phyloP scores from a whole-genome alignment of 2,329 filamentous ascomycete species.

The Cladosporium sp. region DNA sequence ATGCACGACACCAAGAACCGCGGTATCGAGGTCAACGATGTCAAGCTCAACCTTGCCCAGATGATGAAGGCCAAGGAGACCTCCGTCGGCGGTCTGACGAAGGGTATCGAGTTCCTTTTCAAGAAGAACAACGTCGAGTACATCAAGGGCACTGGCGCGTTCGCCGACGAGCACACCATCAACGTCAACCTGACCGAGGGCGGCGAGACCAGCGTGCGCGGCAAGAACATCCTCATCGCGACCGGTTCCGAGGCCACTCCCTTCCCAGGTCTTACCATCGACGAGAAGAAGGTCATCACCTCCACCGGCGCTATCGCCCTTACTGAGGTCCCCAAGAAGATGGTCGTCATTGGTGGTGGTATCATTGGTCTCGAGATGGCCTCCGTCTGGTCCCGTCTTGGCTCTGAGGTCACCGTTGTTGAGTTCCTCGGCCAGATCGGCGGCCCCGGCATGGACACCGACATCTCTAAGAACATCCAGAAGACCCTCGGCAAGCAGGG shows the following conservation, averaged over 20 bases:
- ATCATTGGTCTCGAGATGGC: conserved; percentile 98
- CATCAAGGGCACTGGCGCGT: conserved; percentile 85
- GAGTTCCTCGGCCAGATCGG: conserved; percentile 96
- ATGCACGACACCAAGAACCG: conserved; percentile 95
- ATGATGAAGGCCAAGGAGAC: conserved; percentile 99
- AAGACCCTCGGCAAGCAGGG: conserved; percentile 95
- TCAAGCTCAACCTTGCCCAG: conserved; percentile 87
- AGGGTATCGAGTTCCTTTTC: conserved; percentile 95
- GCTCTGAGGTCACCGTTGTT: conserved; percentile 90
- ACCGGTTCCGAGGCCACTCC: conserved; percentile 93
- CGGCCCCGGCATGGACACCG: conserved; percentile 92
- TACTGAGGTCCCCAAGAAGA: conserved; percentile 85
- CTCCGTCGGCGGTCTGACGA: conserved; percentile 81
- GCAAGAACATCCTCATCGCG: conserved; percentile 97
- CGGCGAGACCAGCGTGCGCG: conserved; percentile 77
- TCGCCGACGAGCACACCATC: conserved; percentile 71
- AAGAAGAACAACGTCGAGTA: conserved; percentile 99
- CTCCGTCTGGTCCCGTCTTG: conserved; percentile 93
- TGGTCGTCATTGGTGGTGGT: conserved; percentile 95
- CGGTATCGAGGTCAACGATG: conserved; percentile 94
- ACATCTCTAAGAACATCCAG: conserved; percentile 85
- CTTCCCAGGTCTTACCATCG: conserved; percentile 90
- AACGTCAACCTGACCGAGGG: conserved; percentile 87
- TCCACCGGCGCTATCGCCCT: conserved; percentile 92
- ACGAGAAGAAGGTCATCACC: conserved; percentile 95